Conservation (phyloP, 2,329 filamentous ascomycete genomes). For the Fusarium marasasianum region DNA sequence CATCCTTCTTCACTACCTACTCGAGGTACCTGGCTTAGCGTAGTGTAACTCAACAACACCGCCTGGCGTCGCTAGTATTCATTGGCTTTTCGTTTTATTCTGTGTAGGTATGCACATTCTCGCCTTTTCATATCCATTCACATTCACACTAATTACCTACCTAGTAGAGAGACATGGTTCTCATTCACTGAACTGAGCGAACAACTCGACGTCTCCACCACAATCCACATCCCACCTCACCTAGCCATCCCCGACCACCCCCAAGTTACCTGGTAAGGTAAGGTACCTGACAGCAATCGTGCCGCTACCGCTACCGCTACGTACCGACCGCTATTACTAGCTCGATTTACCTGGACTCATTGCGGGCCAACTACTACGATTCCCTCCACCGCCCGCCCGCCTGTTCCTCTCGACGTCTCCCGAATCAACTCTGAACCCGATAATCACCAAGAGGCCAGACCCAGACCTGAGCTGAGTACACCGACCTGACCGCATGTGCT, state of each 20-base stretch:
- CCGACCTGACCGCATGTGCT: slow-evolving; percentile 30
- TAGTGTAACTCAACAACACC: neutral
- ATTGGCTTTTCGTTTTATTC: neutral
- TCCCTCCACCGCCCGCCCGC: slow-evolving; percentile 40
- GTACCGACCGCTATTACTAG: slow-evolving; percentile 32
- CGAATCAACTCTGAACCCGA: slow-evolving; percentile 34
- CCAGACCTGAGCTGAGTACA: slow-evolving; percentile 30
- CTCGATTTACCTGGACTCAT: slow-evolving; percentile 24
- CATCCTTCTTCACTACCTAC: neutral
- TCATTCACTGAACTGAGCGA: slow-evolving; percentile 31
- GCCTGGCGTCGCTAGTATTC: neutral
- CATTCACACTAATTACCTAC: neutral
- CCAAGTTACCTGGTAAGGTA: slow-evolving; percentile 11
- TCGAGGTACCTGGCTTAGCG: neutral
- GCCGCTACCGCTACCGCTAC: slow-evolving; percentile 27
- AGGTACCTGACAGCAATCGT: slow-evolving; percentile 27
- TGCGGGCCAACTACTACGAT: slow-evolving; percentile 32
- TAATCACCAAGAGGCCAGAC: slow-evolving; percentile 29
- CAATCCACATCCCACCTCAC: slow-evolving; percentile 21
- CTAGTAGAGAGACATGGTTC: slow-evolving; percentile 30
- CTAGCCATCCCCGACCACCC: slow-evolving; percentile 15
- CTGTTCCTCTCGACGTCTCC: slow-evolving; percentile 38
- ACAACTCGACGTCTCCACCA: slow-evolving; percentile 32
- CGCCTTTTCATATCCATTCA: neutral
- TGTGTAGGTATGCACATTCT: neutral